These are phyloP conservation scores for Plantago lanceolata DNA, from an alignment of 305 asterid species.

Conservation along the genomic window DNA sequence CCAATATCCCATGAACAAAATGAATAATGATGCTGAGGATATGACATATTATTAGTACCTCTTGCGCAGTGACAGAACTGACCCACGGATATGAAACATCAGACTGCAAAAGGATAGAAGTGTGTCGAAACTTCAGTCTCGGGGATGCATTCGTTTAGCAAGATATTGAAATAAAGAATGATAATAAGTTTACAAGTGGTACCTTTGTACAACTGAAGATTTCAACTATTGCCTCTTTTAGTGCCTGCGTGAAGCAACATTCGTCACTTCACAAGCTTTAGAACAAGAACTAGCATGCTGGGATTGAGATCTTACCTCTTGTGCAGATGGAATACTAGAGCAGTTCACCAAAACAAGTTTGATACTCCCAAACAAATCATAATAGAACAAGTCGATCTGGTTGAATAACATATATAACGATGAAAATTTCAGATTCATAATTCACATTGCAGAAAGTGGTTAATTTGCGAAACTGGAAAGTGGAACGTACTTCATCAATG, in stretches of 20 bases:
- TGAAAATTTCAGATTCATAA: too few species aligned
- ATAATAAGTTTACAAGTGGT: slow-evolving; percentile 8
- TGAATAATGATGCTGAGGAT: background rate
- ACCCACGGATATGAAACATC: slow-evolving; percentile 43
- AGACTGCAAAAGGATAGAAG: slow-evolving; percentile 34
- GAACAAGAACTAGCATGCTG: slow-evolving; percentile 20
- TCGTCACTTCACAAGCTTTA: slow-evolving; percentile 23
- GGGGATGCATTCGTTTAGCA: slow-evolving; percentile 10
- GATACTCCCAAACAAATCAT: slow-evolving; percentile 76
- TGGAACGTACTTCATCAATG: slow-evolving; percentile 58
- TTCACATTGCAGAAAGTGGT: background rate
- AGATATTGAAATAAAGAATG: slow-evolving; percentile 16
- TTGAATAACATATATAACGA: slow-evolving; percentile 17
- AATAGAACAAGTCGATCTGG: slow-evolving; percentile 75
- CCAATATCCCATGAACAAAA: too few species aligned
- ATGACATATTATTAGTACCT: background rate
- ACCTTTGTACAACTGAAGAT: slow-evolving; percentile 66
- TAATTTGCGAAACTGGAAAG: slow-evolving; percentile 3
- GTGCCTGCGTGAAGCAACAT: slow-evolving; percentile 35
- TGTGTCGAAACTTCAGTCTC: slow-evolving; percentile 24
- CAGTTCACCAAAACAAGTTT: slow-evolving; percentile 58
- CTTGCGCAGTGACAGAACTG: slow-evolving; percentile 6
- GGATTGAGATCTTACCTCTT: slow-evolving; percentile 43
- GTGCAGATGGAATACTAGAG: slow-evolving; percentile 54
- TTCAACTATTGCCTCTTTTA: slow-evolving; percentile 66